phyloP scores from a whole-genome alignment of 495 filamentous ascomycete genomes.

The Cudoniella acicularis region DNA sequence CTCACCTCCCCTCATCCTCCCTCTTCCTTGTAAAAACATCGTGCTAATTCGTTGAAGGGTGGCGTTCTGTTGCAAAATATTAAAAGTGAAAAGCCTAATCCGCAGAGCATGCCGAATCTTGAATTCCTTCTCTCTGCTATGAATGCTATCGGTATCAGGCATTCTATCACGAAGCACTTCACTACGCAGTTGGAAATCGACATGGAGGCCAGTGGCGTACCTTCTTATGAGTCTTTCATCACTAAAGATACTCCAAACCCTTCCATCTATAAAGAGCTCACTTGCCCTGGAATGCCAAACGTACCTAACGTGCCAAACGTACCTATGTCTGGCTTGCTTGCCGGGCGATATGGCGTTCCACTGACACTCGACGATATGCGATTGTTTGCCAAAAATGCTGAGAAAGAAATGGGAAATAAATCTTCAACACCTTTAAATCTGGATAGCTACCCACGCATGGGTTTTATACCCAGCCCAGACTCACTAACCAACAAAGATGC shows the following conservation, averaged over 20 bases:
- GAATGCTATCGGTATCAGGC: constrained; percentile 77
- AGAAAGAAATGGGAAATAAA: too few species aligned
- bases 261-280: not conserved
- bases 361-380: constrained; percentile 8
- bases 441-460: too few species aligned
- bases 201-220: constrained; percentile 57
- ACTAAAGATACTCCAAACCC: not conserved
- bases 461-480: too few species aligned
- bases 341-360: not conserved
- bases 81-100: constrained; percentile 75
- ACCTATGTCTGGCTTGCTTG: constrained; percentile 9
- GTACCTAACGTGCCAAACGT: too few species aligned
- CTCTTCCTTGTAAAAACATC: too few species aligned
- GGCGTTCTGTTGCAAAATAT: constrained; percentile 92
- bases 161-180: constrained; percentile 90
- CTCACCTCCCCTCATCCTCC: too few species aligned
- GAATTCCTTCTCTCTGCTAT: constrained; percentile 87
- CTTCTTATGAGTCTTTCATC: not conserved
- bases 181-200: constrained; percentile 90
- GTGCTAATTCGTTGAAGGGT: too few species aligned
- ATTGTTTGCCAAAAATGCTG: too few species aligned
- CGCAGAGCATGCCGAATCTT: constrained; percentile 71
- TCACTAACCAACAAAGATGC: too few species aligned
- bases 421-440: too few species aligned
- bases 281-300: too few species aligned